Evolutionary conservation across 2,329 filamentous ascomycete species (phyloP).

Genomic region (Epichloe hybrida): DNA sequence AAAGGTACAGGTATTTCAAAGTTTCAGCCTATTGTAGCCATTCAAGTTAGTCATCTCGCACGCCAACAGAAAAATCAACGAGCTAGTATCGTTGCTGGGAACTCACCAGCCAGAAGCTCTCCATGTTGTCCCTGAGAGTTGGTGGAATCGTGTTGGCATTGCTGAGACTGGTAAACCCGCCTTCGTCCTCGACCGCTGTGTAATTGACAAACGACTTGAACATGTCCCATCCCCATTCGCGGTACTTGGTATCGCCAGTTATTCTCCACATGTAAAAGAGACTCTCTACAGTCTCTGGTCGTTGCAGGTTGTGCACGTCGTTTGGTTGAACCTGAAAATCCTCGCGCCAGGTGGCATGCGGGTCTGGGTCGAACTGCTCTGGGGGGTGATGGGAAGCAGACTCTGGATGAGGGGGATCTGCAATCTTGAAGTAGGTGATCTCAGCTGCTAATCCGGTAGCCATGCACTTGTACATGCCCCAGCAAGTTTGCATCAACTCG

Average conservation of each 20-base stretch:
- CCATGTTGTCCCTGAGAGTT: constrained; percentile 75
- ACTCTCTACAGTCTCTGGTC: constrained; percentile 92
- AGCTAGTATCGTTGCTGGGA: not conserved
- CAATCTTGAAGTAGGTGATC: constrained; percentile 80
- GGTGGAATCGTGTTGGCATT: constrained; percentile 65
- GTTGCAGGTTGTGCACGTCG: constrained; percentile 87
- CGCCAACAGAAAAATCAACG: not conserved
- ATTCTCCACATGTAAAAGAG: constrained; percentile 99
- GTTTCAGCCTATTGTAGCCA: constrained; percentile 60
- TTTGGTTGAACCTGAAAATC: constrained; percentile 69
- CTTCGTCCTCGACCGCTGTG: constrained; percentile 63
- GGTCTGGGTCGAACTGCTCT: constrained; percentile 34
- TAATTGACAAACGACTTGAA: constrained; percentile 84
- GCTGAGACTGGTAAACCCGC: constrained; percentile 69
- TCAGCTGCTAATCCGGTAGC: constrained; percentile 85
- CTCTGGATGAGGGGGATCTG: constrained; percentile 49
- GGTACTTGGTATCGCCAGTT: constrained; percentile 76
- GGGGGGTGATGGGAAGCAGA: constrained; percentile 36
- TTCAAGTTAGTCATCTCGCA: constrained; percentile 2
- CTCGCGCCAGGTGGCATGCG: constrained; percentile 52
- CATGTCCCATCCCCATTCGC: constrained; percentile 98
- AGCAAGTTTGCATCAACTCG: constrained; percentile 93
- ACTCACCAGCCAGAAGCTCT: constrained; percentile 92
- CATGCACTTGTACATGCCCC: constrained; percentile 91
- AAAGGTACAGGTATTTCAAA: constrained; percentile 90